Evolutionary conservation across 2,329 filamentous ascomycete genomes (phyloP).

Genomic region (Xylariaceae sp.): DNA sequence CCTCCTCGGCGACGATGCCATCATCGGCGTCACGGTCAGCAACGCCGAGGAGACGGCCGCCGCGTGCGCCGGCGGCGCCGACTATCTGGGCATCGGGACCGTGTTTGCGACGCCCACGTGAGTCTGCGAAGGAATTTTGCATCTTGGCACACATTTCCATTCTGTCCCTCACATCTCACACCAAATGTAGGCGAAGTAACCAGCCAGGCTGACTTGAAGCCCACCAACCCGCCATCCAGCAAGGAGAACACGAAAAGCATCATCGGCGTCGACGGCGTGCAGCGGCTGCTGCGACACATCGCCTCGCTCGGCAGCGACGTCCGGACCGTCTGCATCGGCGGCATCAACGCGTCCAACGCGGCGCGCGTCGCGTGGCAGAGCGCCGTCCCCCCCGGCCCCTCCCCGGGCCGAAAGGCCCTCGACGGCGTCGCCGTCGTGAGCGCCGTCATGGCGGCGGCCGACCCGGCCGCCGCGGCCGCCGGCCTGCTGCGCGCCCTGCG

Average conservation of each 20-base stretch:
- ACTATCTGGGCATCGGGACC: conserved; percentile 87
- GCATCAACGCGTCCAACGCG: conserved; percentile 70
- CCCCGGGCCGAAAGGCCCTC: too few species aligned
- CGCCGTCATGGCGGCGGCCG: conserved; percentile 68
- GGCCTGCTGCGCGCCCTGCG: conserved; percentile 51
- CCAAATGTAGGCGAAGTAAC: too few species aligned
- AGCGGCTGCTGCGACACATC: conserved; percentile 57
- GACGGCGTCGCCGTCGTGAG: conserved; percentile 85
- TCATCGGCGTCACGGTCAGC: conserved; percentile 84
- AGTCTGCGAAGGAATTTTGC: conserved; percentile 25
- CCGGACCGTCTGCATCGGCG: conserved; percentile 78
- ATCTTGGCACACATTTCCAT: conserved; percentile 3
- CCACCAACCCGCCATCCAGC: too few species aligned
- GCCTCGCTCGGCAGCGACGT: conserved; percentile 35
- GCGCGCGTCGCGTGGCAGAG: conserved; percentile 69
- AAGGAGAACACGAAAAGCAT: conserved; percentile 83
- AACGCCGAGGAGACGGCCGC: conserved; percentile 62
- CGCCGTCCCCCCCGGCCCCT: conserved; percentile 25
- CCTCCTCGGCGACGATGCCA: conserved; percentile 66
- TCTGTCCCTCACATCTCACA: conserved; percentile 5
- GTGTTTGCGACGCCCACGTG: conserved; percentile 79
- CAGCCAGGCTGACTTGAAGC: too few species aligned
- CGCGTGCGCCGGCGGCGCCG: conserved; percentile 69
- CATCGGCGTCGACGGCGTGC: conserved; percentile 65
- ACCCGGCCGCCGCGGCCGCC: conserved; percentile 57